Base-by-base conservation (phyloP, 1,284 basidiomycete species). In the Rhodofomes roseus region DNA sequence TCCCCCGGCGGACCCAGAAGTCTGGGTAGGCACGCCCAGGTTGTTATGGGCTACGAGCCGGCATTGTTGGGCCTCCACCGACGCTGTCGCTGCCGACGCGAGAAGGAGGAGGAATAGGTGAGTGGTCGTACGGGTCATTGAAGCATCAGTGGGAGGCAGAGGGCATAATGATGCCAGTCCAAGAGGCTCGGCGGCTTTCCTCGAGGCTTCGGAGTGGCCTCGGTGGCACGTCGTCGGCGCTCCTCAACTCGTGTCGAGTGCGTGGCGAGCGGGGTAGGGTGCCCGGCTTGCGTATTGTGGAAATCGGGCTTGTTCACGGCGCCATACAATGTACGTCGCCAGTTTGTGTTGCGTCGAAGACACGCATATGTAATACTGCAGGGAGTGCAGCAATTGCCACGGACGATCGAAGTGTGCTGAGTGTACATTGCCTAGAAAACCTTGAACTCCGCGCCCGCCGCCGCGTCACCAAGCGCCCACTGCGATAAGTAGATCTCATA, bases 1-100 rank as follows among this genome's bases (percentile, higher is more conserved):
- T 55, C 50, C 34, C 55, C 36, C 34, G 57, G 36, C 50, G 27
- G 48, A 27, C 8, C 55, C 29, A 11, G 52, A 37, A 34, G 14
- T 43, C 27, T 14, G 60, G 29, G n/a, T 61, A 62, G 6, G 51
- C 18, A 25, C 62, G 62, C 14, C 56, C 1, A 58, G 50, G 36
- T 61, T 56, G n/a, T 63, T 56, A n/a, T 63, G 61, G 27, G 56
- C 36, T 12, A 68, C 60, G 20, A 71, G 65, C 23, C 63, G 66
- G 56, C 70, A 71, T 57, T 69, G 68, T 40, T 68, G 66, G 23
- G 65, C 68, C 18, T 22, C 22, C 18, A 23, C 29, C 52, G 40
- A 46, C n/a, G 31, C 37, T 58, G 37, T 48, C n/a, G 31, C 31
- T 59, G 37, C 37, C 16, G 44, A 56, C 54, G 34, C 41, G 27